Percentiles rank a stretch among this genome's conserved stretches.
These are phyloP conservation scores for Dryadomyces sulphureus DNA, from an alignment of 2,329 filamentous ascomycete species.

Conservation along the genomic window DNA sequence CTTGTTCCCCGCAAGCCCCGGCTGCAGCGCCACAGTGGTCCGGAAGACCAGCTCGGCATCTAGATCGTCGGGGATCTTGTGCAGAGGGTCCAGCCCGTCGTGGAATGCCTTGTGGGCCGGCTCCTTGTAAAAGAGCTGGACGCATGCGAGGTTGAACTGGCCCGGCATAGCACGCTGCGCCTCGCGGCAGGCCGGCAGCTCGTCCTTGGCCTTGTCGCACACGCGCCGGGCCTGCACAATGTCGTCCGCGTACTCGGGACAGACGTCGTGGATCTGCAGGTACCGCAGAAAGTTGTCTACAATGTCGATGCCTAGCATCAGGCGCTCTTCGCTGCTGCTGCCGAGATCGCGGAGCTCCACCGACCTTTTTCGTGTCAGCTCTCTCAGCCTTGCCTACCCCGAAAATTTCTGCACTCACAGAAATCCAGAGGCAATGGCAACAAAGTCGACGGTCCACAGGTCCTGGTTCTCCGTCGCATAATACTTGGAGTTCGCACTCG, in stretches of 20 bases:
- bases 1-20: conserved; percentile 15
- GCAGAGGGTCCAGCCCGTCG: conserved; percentile 13
- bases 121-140: conserved; percentile 43
- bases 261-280: conserved; percentile 69
- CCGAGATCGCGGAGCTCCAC: conserved; percentile 26
- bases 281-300: conserved; percentile 84
- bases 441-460: conserved; percentile 71
- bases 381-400: neutral
- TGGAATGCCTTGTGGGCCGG: conserved; percentile 14
- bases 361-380: neutral
- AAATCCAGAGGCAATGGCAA: conserved; percentile 61
- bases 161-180: conserved; percentile 50
- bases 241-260: conserved; percentile 60
- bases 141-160: conserved; percentile 64
- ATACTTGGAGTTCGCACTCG: conserved; percentile 24
- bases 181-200: conserved; percentile 46
- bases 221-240: conserved; percentile 50
- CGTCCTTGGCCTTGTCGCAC: conserved; percentile 50
- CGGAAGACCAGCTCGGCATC: conserved; percentile 27
- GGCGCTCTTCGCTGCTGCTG: conserved; percentile 35
- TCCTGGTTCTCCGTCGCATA: conserved; percentile 34
- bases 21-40: conserved; percentile 26
- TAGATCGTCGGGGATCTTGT: conserved; percentile 21
- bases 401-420: conserved; percentile 38
- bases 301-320: conserved; percentile 49